Percentiles rank a stretch among this genome's conserved stretches.
phyloP scores from a whole-genome alignment of 2,329 filamentous ascomycete genomes.

The Cladophialophora psammophila region DNA sequence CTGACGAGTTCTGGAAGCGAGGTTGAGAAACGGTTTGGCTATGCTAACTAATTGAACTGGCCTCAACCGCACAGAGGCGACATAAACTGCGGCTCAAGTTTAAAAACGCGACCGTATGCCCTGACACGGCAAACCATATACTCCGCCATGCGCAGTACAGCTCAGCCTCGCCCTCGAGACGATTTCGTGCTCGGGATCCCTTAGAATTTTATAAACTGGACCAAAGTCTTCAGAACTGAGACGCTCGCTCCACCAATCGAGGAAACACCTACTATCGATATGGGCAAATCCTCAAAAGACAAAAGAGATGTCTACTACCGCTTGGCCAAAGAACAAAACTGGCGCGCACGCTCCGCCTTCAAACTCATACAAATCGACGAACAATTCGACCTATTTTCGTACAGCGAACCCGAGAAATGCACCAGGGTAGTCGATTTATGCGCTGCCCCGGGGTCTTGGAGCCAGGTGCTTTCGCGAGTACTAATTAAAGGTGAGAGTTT shows the following conservation, averaged over 20 bases:
- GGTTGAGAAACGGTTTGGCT: background rate
- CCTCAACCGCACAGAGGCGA: slow-evolving; percentile 14
- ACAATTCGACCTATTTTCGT: slow-evolving; percentile 92
- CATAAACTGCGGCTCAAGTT: background rate
- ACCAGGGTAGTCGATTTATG: slow-evolving; percentile 95
- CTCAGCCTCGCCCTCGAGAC: background rate
- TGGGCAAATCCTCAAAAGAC: slow-evolving; percentile 98
- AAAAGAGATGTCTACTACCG: slow-evolving; percentile 98
- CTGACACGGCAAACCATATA: background rate
- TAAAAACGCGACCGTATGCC: background rate
- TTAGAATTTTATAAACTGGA: background rate
- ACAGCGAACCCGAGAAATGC: slow-evolving; percentile 68
- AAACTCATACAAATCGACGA: slow-evolving; percentile 95
- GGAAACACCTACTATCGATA: slow-evolving; percentile 47
- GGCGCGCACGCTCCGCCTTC: slow-evolving; percentile 94
- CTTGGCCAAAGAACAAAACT: slow-evolving; percentile 97
- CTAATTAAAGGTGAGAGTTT: slow-evolving; percentile 94
- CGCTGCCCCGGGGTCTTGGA: slow-evolving; percentile 96
- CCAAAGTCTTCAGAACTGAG: background rate
- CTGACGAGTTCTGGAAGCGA: background rate
- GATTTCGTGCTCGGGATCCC: background rate
- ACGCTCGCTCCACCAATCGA: background rate
- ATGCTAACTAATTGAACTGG: slow-evolving; percentile 9
- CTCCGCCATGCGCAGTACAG: background rate
- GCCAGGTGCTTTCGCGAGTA: slow-evolving; percentile 90